Evolutionary conservation across 495 filamentous ascomycete species (phyloP), one percentile per base, ranked within the genome.

Genomic region (Venustampulla echinocandica): DNA sequence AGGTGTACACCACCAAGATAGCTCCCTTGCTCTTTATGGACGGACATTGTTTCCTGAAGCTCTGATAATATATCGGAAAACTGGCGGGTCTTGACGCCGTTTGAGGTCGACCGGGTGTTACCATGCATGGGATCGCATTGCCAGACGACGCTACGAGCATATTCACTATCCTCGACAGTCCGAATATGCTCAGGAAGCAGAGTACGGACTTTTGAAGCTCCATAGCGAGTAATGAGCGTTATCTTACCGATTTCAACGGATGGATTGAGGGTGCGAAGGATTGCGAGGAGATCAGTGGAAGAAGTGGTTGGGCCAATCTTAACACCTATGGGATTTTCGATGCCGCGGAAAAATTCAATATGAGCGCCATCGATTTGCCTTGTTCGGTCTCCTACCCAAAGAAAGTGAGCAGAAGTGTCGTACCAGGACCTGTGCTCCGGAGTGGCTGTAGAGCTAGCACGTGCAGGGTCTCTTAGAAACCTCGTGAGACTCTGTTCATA

Each of bases 61-160:
- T 97, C 93, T 10, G 75, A 79, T 53, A 95, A 77, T 49, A 98
- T 94, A 62, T 85, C 79, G 27, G 72, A 74, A 64, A 97, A 97
- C 42, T 82, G 79, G 2, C 93, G 75, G 2, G 92, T 98, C 70
- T 98, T 98, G 61, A 95, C 74, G 7, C 80, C 81, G 0, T 74
- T 69, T 0, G 79, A 68, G 0, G 87, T 89, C 15, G 79, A 74
- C 44, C 69, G 69, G 17, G 82, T 86, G 64, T 88, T 88, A 30
- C 92, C 92, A 68, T 98, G 92, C 93, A 97, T 97, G 10, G 92
- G 92, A 64, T 98, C 92, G 65, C 88, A 95, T 64, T 95, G 87
- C 92, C 92, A 98, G 51, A 98, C 87, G 11, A 94, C 88, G 17
- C 77, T 60, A 61, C 90, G 80, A 1, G 74, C 74, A 44, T 83